Evolutionary conservation across 805 yeast genomes (phyloP), one percentile per base, ranked within the genome.

Genomic region (Candida mattraensis): DNA sequence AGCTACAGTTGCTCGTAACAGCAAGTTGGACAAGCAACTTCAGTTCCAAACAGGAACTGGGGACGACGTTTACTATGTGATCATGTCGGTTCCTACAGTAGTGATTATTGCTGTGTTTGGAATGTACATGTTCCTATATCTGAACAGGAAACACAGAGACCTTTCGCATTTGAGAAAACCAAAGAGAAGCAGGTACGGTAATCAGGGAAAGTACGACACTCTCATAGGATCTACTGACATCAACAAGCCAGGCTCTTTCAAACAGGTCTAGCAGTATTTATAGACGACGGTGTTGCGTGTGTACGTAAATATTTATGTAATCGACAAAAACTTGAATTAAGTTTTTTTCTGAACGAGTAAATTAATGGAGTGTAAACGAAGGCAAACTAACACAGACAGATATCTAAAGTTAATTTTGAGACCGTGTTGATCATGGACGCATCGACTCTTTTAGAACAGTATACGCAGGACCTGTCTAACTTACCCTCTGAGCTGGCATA

Each of bases 401-500:
- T n/a, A n/a, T n/a, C n/a, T n/a, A 29, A 6, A 29, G n/a, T 12
- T 18, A 9, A n/a, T n/a, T n/a, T 12, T 7, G 18, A 13, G 5
- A 7, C 28, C 17, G 19, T 16, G 9, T 13, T 21, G 11, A 50
- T 33, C 10, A 87, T 87, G 95, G 98, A 89, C 63, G 89, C 97
- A 3, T 88, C 96, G n/a, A 76, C 93, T 1, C 74, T 80, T 6
- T 59, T 83, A 24, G 91, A 83, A 46, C 85, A 82, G 49, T 80
- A 82, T 40, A 75, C 82, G 4, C 66, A 63, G 36, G 66, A 63
- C 37, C 38, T 91, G 27, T 78, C 91, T 8, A 91, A 89, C 50
- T 70, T 93, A 28, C 96, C 96, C 16, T 80, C 87, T 5, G 99
- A 91, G 60, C 72, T 91, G 28, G 81, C 81, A 35, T 87, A 84